Conservation (phyloP, 345 rosid species). For the Clarkia xantiana region DNA sequence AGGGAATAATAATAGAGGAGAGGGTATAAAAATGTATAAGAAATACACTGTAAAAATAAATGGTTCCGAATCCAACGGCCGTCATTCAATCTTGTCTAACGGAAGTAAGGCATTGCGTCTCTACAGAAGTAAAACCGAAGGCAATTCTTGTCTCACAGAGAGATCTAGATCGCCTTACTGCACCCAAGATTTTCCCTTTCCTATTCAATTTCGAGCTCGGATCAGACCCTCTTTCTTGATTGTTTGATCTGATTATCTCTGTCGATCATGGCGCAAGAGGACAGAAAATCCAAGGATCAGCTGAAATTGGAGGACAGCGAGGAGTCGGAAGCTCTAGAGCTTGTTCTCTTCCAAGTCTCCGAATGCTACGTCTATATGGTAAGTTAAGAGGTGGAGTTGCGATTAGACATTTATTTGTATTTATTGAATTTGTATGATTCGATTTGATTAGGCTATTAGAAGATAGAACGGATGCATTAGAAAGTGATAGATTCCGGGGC, state of each 20-base stretch:
- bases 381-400: constrained; percentile 4
- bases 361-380: constrained; percentile 93
- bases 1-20: no score
- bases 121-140: no score
- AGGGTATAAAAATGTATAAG: no score
- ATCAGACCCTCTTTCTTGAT: constrained; percentile 2
- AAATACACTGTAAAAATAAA: no score
- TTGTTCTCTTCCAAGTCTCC: constrained; percentile 69
- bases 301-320: constrained; percentile 23
- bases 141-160: no score
- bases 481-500: no score
- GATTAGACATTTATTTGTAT: neutral
- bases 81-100: no score
- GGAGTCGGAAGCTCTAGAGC: constrained; percentile 51
- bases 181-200: no score
- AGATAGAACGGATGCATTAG: no score
- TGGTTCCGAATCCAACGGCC: no score
- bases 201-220: neutral
- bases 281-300: constrained; percentile 6
- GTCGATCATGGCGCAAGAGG: constrained; percentile 2
- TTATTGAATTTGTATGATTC: neutral
- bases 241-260: neutral
- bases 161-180: no score
- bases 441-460: neutral
- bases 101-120: no score